These are phyloP conservation scores for Apophysomyces ossiformis DNA, from an alignment of 371 early-diverging fungal genomes.

Conservation along the genomic window DNA sequence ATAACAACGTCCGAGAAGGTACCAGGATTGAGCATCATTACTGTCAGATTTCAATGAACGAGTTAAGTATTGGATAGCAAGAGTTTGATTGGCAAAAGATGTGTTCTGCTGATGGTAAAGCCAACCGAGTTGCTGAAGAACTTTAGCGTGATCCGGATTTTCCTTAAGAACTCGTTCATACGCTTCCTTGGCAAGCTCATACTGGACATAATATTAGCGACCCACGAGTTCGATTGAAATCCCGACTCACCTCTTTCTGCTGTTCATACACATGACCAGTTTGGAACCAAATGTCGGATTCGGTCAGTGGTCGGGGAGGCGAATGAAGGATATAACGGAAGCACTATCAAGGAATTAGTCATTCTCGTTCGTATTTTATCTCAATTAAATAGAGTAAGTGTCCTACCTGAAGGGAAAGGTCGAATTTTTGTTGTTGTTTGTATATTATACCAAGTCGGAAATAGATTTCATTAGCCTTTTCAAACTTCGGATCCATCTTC, in stretches of 20 bases:
- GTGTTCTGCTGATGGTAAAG: conserved; percentile 85
- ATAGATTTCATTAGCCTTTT: conserved; percentile 94
- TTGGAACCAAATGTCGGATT: conserved; percentile 95
- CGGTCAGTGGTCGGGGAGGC: conserved; percentile 90
- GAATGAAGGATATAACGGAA: conserved; percentile 84
- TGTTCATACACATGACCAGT: conserved; percentile 94
- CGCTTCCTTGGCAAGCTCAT: conserved; percentile 79
- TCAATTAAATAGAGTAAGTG: background rate
- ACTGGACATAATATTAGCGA: conserved; percentile 40
- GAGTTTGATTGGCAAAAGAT: conserved; percentile 78
- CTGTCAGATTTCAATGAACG: conserved; percentile 83
- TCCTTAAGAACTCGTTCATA: conserved; percentile 90
- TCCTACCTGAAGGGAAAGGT: conserved; percentile 75
- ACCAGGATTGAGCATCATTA: conserved; percentile 91
- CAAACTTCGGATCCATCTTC: conserved; percentile 83
- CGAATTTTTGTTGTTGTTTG: conserved; percentile 90
- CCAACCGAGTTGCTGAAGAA: conserved; percentile 94
- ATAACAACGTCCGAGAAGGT: conserved; percentile 92
- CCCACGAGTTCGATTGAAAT: background rate
- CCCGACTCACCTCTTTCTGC: conserved; percentile 73
- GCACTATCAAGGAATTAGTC: conserved; percentile 54
- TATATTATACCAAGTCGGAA: conserved; percentile 95
- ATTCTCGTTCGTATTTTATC: background rate
- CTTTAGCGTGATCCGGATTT: conserved; percentile 92
- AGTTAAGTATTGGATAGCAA: conserved; percentile 78